Conservation (phyloP, 108 stramenopile species). For the Cyclotella baltica region DNA sequence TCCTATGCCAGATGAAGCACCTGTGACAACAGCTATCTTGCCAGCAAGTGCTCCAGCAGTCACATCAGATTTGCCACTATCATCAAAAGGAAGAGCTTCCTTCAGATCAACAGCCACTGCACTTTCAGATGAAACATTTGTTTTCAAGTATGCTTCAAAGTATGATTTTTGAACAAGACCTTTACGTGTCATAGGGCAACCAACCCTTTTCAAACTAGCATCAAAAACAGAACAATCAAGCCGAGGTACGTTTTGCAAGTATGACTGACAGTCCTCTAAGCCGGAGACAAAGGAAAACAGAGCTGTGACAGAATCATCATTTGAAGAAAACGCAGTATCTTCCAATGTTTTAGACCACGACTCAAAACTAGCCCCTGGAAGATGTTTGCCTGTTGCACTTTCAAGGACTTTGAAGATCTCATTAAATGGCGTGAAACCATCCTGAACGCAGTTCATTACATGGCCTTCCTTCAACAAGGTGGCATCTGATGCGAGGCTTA, state of each 20-base stretch:
- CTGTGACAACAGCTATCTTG: conserved; percentile 72
- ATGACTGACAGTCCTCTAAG: conserved; percentile 24
- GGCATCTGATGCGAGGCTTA: conserved; percentile 46
- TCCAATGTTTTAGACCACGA: conserved; percentile 28
- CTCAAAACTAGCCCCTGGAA: conserved; percentile 16
- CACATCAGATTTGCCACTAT: background rate
- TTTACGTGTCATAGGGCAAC: conserved; percentile 18
- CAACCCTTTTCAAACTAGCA: conserved; percentile 25
- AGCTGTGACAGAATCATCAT: conserved; percentile 23
- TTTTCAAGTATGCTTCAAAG: conserved; percentile 18
- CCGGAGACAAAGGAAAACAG: conserved; percentile 32
- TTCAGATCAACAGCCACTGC: background rate
- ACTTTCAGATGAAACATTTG: background rate
- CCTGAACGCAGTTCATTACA: conserved; percentile 29
- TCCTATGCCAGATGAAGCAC: conserved; percentile 82
- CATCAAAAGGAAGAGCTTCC: conserved; percentile 33
- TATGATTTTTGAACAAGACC: conserved; percentile 20
- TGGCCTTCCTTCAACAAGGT: conserved; percentile 16
- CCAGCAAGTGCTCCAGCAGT: conserved; percentile 44
- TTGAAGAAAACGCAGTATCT: conserved; percentile 9
- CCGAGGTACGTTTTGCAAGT: conserved; percentile 17
- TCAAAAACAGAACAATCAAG: conserved; percentile 38
- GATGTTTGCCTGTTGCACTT: background rate
- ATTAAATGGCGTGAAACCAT: conserved; percentile 25
- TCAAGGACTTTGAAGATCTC: conserved; percentile 25